Evolutionary conservation across 2,329 filamentous ascomycete species (phyloP).

Genomic region (Aspergillus transmontanensis): DNA sequence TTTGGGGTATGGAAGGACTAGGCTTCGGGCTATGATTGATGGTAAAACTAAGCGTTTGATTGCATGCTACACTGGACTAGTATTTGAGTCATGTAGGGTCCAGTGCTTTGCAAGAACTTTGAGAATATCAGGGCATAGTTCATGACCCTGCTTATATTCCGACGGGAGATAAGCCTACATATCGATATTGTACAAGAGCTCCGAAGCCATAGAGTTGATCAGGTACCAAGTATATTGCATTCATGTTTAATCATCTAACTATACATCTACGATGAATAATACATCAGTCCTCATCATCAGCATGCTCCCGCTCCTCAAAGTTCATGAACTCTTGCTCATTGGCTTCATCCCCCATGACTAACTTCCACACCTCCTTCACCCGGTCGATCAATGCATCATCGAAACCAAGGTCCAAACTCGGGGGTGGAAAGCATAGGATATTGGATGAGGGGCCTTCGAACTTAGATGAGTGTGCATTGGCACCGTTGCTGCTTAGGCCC

Average conservation of each 20-base stretch:
- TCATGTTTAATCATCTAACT: not conserved
- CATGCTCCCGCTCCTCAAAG: conserved; percentile 73
- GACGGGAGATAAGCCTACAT: not conserved
- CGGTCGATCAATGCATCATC: conserved; percentile 69
- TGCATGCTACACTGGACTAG: not conserved
- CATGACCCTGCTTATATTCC: not conserved
- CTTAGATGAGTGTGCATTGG: conserved; percentile 12
- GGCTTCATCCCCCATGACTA: conserved; percentile 57
- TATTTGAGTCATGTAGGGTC: not conserved
- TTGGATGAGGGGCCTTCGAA: conserved; percentile 39
- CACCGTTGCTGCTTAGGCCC: conserved; percentile 24
- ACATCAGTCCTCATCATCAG: conserved; percentile 52
- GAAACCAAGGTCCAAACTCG: conserved; percentile 69
- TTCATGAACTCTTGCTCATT: conserved; percentile 67
- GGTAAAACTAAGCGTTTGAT: not conserved
- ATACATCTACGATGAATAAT: not conserved
- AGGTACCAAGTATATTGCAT: not conserved
- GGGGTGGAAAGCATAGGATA: conserved; percentile 60
- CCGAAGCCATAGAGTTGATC: not conserved
- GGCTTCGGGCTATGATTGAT: not conserved
- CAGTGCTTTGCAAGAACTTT: not conserved
- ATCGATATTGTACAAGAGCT: not conserved
- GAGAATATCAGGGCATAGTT: not conserved
- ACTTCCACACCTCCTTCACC: conserved; percentile 71
- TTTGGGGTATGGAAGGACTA: not conserved